Evolutionary conservation across 257 asterid genomes (phyloP), one percentile per base, ranked within the genome.

Genomic region (Solanum commersonii): DNA sequence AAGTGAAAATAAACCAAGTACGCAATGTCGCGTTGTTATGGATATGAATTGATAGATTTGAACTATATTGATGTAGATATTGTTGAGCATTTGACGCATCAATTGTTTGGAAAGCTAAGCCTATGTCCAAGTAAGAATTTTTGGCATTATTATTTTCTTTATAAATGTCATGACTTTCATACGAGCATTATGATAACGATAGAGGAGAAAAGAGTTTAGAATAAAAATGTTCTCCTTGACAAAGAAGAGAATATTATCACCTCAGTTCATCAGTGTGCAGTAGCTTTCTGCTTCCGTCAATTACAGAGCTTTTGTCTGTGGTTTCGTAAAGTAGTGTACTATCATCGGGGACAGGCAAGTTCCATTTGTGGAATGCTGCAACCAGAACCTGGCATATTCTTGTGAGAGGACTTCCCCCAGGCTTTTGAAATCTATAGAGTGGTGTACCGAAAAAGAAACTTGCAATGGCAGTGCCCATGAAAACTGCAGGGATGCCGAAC

Each of bases 351-450:
- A 90, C 83, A 4, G 22, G 76, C 90, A 90, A 81, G 88, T 74
- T 92, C 98, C 97, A 94, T 85, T 96, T 97, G 44, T 92, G 96
- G 89, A 82, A 93, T 8, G 95, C 88, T 18, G 98, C 98, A 78
- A 95, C 96, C 68, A 94, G 38, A 76, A 97, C 98, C 94, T 97
- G 98, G 77, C 95, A 95, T 92, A 96, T 94, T 91, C 99, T 93
- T 33, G 98, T 97, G 87, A 96, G 79, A 52, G 99, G 99, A 90
- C 99, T 97, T 78, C 98, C 99, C 82, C 98, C 98, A 2, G 98
- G 99, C 88, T 86, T 95, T 95, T 96, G 99, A 92, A 95, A 97
- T 90, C 98, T 93, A 78, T 96, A 97, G 42, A 94, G 93, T 88
- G 94, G 90, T 29, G 98, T 95, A 83, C 98, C 99, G 0, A 93